phyloP scores from a whole-genome alignment of 1,284 basidiomycete species.

The Mycena citricolor region DNA sequence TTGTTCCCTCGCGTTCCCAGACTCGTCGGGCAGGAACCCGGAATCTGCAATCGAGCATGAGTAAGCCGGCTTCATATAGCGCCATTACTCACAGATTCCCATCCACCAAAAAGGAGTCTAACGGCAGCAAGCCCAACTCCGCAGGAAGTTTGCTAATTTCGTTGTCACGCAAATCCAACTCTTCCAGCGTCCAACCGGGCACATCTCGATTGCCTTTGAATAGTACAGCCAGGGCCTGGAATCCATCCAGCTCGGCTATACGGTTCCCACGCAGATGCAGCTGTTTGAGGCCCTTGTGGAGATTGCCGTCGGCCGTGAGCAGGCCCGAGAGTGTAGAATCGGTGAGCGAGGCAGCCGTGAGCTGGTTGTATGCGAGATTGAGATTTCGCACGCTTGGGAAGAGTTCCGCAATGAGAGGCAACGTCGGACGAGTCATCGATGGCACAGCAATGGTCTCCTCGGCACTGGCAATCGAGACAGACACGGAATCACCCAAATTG shows the following conservation, averaged over 20 bases:
- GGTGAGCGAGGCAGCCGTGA: constrained; percentile 54
- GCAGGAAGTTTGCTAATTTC: constrained; percentile 66
- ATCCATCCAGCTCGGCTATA: constrained; percentile 58
- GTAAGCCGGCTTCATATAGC: neutral
- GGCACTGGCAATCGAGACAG: constrained; percentile 45
- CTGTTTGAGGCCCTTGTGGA: constrained; percentile 53
- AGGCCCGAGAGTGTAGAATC: constrained; percentile 46
- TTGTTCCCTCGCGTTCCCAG: constrained; percentile 84
- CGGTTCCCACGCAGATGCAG: constrained; percentile 68
- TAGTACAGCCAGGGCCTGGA: constrained; percentile 54
- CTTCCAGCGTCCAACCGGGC: constrained; percentile 70
- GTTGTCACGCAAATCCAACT: constrained; percentile 77
- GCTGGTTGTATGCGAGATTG: constrained; percentile 70
- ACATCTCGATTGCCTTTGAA: constrained; percentile 66
- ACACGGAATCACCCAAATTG: constrained; percentile 55
- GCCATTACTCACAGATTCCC: constrained; percentile 80
- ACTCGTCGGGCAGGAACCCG: constrained; percentile 75
- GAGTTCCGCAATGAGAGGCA: constrained; percentile 56
- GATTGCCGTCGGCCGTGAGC: constrained; percentile 31
- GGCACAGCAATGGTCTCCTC: constrained; percentile 30
- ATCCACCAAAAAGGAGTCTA: constrained; percentile 79
- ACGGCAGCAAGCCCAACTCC: constrained; percentile 67
- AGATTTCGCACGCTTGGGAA: constrained; percentile 69
- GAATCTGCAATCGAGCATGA: constrained; percentile 51
- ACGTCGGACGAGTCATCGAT: constrained; percentile 33